phyloP scores from a whole-genome alignment of 805 yeast species.

The Wickerhamomyces queroliae region DNA sequence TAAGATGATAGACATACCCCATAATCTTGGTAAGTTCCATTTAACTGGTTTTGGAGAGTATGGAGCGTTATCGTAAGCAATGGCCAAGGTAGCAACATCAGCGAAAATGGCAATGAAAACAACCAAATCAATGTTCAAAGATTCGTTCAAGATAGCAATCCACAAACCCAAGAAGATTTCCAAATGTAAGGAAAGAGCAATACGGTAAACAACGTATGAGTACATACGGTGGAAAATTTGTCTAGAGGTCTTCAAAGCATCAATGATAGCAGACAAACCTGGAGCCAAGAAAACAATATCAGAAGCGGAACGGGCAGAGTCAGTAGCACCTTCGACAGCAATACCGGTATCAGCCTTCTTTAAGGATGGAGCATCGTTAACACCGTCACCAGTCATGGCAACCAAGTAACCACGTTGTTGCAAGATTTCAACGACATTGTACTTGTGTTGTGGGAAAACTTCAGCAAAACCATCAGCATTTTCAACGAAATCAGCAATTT shows the following conservation, averaged over 20 bases:
- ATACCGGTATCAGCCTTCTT: slow-evolving; percentile 96
- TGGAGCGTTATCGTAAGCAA: slow-evolving; percentile 97
- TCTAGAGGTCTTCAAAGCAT: slow-evolving; percentile 90
- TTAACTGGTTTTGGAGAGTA: slow-evolving; percentile 89
- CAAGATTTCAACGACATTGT: slow-evolving; percentile 91
- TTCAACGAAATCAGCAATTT: slow-evolving; percentile 95
- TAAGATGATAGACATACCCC: slow-evolving; percentile 92
- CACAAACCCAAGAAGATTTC: slow-evolving; percentile 93
- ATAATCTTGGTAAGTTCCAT: slow-evolving; percentile 95
- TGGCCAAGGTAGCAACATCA: slow-evolving; percentile 94
- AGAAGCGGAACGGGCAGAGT: slow-evolving; percentile 96
- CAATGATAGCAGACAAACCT: slow-evolving; percentile 92
- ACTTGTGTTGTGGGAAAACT: slow-evolving; percentile 97
- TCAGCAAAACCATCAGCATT: slow-evolving; percentile 98
- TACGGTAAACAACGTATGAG: slow-evolving; percentile 96
- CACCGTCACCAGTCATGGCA: slow-evolving; percentile 99
- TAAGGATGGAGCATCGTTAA: slow-evolving; percentile 95
- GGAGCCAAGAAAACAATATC: slow-evolving; percentile 95
- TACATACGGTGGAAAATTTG: slow-evolving; percentile 99
- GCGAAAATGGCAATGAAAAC: slow-evolving; percentile 97
- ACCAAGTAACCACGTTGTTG: slow-evolving; percentile 95
- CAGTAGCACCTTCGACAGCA: slow-evolving; percentile 98
- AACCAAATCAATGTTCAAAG: slow-evolving; percentile 84
- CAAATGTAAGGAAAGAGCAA: slow-evolving; percentile 91
- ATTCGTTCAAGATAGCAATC: slow-evolving; percentile 88